These are phyloP conservation scores for Clohesyomyces aquaticus DNA, from an alignment of 495 filamentous ascomycete genomes.

Conservation along the genomic window DNA sequence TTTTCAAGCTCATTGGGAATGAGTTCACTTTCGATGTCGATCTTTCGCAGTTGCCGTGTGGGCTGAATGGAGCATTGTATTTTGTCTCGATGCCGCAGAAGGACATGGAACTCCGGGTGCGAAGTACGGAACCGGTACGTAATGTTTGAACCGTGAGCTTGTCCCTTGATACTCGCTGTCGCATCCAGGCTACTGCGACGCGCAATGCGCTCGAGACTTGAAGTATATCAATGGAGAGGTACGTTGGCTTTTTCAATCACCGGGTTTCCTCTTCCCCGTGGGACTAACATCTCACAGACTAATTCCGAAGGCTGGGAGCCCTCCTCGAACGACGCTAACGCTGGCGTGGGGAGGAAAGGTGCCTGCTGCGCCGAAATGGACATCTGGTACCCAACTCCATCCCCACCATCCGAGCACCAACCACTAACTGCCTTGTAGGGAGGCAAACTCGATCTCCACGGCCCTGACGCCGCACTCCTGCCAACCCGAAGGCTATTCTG, in stretches of 20 bases:
- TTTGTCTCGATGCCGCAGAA: conserved; percentile 64
- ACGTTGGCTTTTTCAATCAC: background rate
- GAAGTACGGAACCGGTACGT: conserved; percentile 60
- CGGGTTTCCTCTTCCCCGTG: no score
- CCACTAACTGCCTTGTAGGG: no score
- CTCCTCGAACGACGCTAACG: conserved; percentile 62
- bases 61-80: conserved; percentile 71
- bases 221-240: conserved; percentile 62
- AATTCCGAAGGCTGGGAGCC: conserved; percentile 60
- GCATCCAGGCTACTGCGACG: conserved; percentile 64
- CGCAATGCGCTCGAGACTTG: conserved; percentile 60
- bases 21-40: conserved; percentile 70
- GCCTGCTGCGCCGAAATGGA: conserved; percentile 43
- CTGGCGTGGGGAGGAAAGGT: conserved; percentile 58
- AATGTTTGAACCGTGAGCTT: background rate
- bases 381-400: no score
- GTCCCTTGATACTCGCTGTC: background rate
- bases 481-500: conserved; percentile 37
- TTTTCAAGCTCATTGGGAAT: conserved; percentile 60
- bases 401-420: no score
- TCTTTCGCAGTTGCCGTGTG: conserved; percentile 62
- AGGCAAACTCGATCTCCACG: conserved; percentile 42
- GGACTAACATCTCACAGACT: no score
- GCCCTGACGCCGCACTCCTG: conserved; percentile 47
- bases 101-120: conserved; percentile 61